A percentile compares a stretch with the other conserved stretches of the same genome.
These are phyloP conservation scores for Pisolithus thermaeus DNA, from an alignment of 1,284 basidiomycete genomes.

Conservation along the genomic window DNA sequence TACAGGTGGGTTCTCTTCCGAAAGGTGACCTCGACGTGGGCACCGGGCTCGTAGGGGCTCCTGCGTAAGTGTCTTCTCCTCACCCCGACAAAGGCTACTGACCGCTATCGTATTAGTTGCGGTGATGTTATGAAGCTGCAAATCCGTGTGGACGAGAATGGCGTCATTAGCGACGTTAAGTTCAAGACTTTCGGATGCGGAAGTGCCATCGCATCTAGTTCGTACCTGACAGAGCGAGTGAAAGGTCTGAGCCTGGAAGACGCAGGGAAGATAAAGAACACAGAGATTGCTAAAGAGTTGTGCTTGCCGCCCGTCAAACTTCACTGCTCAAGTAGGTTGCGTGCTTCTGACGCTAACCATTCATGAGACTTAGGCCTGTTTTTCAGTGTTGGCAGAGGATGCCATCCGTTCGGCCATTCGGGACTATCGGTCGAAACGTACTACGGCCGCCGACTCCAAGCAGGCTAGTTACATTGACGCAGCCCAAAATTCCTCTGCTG, in stretches of 20 bases:
- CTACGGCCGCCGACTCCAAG: conserved; percentile 44
- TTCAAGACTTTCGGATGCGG: conserved; percentile 99
- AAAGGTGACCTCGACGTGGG: conserved; percentile 91
- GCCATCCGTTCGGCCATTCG: conserved; percentile 95
- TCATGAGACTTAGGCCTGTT: conserved; percentile 17
- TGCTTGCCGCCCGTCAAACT: conserved; percentile 96
- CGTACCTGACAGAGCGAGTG: conserved; percentile 97
- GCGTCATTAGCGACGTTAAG: conserved; percentile 96
- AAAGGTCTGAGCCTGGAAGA: conserved; percentile 93
- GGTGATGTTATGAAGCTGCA: conserved; percentile 99
- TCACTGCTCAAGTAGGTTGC: conserved; percentile 73
- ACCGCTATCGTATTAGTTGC: conserved; percentile 43
- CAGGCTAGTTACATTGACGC: conserved; percentile 72
- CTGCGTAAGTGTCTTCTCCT: conserved; percentile 66
- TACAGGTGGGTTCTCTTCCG: conserved; percentile 89
- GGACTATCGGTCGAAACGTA: conserved; percentile 82
- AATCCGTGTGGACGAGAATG: conserved; percentile 93
- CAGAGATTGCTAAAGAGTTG: conserved; percentile 97
- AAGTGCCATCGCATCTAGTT: conserved; percentile 94
- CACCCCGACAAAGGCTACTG: conserved; percentile 7
- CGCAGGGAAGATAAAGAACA: conserved; percentile 97
- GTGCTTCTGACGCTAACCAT: conserved; percentile 3
- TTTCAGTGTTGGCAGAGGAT: conserved; percentile 90
- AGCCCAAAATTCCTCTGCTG: conserved; percentile 59
- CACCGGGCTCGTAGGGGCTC: conserved; percentile 96